phyloP scores from a whole-genome alignment of 345 rosid species.

The Brassica incana region DNA sequence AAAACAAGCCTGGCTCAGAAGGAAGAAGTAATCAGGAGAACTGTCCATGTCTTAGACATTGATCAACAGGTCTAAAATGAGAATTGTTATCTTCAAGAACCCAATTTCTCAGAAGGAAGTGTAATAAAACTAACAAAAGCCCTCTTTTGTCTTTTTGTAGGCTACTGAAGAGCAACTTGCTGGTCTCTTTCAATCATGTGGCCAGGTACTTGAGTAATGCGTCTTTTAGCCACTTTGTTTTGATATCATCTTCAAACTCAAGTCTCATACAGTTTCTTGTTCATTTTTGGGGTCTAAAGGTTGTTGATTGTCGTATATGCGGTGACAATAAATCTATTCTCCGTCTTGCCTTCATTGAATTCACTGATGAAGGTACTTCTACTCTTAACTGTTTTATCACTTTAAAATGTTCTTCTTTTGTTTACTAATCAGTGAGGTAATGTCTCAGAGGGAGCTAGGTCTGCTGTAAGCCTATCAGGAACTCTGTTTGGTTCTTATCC shows the following conservation, averaged over 20 bases:
- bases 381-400: too few species aligned
- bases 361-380: conserved; percentile 12
- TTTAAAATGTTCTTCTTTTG: too few species aligned
- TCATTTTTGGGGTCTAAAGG: conserved; percentile 27
- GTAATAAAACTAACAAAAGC: neutral
- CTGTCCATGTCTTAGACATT: conserved; percentile 29
- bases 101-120: neutral
- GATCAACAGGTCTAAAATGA: conserved; percentile 28
- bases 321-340: conserved; percentile 62
- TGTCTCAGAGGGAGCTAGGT: too few species aligned
- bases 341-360: conserved; percentile 78
- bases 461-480: too few species aligned
- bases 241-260: neutral
- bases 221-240: conserved; percentile 4
- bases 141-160: conserved; percentile 35
- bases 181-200: conserved; percentile 73
- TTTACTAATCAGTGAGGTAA: too few species aligned
- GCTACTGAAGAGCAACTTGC: conserved; percentile 96
- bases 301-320: conserved; percentile 90
- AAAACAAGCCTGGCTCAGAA: conserved; percentile 52
- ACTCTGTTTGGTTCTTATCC: too few species aligned
- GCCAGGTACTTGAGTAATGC: conserved; percentile 53
- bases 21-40: conserved; percentile 21
- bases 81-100: neutral
- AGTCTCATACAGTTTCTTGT: neutral